Evolutionary conservation across 2,329 filamentous ascomycete species (phyloP), one percentile per base, ranked within the genome.

Genomic region (Akanthomyces muscarius): DNA sequence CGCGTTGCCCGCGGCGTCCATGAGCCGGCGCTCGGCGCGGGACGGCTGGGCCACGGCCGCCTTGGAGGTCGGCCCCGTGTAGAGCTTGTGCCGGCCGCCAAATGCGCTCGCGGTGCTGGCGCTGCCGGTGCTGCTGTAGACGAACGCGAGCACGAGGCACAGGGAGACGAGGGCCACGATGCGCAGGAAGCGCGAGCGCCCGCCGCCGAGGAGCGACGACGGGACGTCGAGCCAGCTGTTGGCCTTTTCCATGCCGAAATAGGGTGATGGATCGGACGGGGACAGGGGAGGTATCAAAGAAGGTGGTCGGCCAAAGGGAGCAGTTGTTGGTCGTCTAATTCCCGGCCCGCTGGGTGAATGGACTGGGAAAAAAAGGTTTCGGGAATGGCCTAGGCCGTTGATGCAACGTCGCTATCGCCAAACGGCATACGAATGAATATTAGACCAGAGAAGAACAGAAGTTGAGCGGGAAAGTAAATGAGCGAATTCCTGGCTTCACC

Each of bases 1-100:
- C 42, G 66, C 56, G 64, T 72, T 72, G 38, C 66, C 66, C 4
- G 68, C 68, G 13, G 66, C 65, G 44, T 56, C 45, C 33, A 66
- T 52, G 47, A 61, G 47, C 25, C 45, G 45, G 10, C n/a, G 45
- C 58, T 53, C 25, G 16, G 33, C 56, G 21, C 30, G 44, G 18
- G 59, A 61, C n/a, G 59, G 59, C 21, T 28, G 38, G 28, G 50
- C 18, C 14, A 21, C 33, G 10, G 25, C 8, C 6, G 28, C 21
- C 5, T 30, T 21, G 6, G 59, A 28, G 18, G 58, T 5, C 23
- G 47, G 58, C 25, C 28, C 23, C 6, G 36, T 21, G 16, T 14
- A 18, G 30, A 14, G n/a, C 33, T 23, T 45, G 48, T 42, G 58
- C 6, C 25, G 13, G 10, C 47, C 36, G 48, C 16, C 11, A 21